phyloP scores from a whole-genome alignment of 148 eudicot genomes.

The Rhododendron kiyosumense region DNA sequence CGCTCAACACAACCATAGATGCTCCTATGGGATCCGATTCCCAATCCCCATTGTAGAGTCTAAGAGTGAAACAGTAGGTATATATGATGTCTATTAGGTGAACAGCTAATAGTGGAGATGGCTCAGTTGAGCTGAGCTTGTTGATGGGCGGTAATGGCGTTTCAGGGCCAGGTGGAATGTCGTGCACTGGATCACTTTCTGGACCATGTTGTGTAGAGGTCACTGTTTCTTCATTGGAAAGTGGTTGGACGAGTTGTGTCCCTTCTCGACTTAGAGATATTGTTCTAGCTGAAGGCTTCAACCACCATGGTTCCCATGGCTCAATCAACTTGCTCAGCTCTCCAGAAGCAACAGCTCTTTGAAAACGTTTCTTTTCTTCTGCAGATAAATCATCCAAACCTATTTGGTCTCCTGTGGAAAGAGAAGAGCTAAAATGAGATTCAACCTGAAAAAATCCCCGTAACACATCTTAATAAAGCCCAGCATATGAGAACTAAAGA shows the following conservation, averaged over 20 bases:
- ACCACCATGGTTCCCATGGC: constrained; percentile 99
- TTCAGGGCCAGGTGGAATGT: constrained; percentile 79
- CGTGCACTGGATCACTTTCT: constrained; percentile 23
- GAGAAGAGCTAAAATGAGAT: constrained; percentile 4
- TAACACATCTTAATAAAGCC: not conserved
- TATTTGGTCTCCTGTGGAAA: constrained; percentile 44
- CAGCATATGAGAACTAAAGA: not conserved
- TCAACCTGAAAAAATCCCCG: not conserved
- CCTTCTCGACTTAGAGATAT: constrained; percentile 62
- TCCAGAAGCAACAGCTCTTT: constrained; percentile 74
- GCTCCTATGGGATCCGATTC: constrained; percentile 67
- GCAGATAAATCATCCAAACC: constrained; percentile 55
- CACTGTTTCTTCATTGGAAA: constrained; percentile 27
- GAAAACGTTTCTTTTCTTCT: constrained; percentile 68
- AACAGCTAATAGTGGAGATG: constrained; percentile 77
- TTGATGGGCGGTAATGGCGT: constrained; percentile 50
- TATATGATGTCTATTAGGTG: constrained; percentile 77
- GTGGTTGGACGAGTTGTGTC: constrained; percentile 64
- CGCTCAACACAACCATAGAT: constrained; percentile 39
- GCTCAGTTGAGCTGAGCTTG: constrained; percentile 57
- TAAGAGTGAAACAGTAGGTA: constrained; percentile 80
- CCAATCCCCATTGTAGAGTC: constrained; percentile 94
- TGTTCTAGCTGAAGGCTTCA: constrained; percentile 61
- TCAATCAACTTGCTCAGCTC: constrained; percentile 85
- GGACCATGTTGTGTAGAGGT: constrained; percentile 13